Conservation (phyloP, 2,329 filamentous ascomycete genomes). For the Calonectria pauciramosa region DNA sequence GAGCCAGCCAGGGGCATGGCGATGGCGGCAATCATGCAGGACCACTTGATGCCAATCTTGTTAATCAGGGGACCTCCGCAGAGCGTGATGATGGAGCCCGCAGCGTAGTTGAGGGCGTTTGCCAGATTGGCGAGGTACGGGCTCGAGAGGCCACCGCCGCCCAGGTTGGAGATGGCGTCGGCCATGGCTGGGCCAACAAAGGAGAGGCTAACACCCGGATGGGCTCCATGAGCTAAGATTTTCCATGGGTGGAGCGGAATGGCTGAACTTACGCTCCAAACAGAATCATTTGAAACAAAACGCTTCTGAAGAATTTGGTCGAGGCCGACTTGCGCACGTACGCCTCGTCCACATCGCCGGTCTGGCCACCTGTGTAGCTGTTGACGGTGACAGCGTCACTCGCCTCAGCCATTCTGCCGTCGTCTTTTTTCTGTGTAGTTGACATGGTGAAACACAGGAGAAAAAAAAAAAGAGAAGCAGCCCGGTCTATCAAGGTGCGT, state of each 20-base stretch:
- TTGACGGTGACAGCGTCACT: conserved; percentile 1
- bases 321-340: conserved; percentile 2
- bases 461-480: neutral
- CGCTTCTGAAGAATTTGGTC: conserved; percentile 20
- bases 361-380: conserved; percentile 10
- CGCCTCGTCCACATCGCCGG: conserved; percentile 8
- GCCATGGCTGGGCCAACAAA: conserved; percentile 27
- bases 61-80: conserved; percentile 55
- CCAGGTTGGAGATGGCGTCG: conserved; percentile 28
- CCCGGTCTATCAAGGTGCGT: neutral
- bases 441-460: neutral
- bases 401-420: conserved; percentile 9
- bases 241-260: neutral
- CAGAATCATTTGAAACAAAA: conserved; percentile 27
- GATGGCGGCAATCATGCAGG: conserved; percentile 52
- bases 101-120: conserved; percentile 24
- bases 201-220: conserved; percentile 18
- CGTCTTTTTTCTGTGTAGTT: conserved; percentile 10
- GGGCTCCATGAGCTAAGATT: neutral
- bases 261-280: conserved; percentile 27
- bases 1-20: conserved; percentile 52
- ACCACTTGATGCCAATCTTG: conserved; percentile 54
- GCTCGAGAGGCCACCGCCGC: conserved; percentile 23
- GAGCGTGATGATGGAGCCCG: conserved; percentile 21
- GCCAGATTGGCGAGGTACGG: conserved; percentile 30